A percentile compares a stretch with the other conserved stretches of the same genome.
These are phyloP conservation scores for Pascua sp. DNA, from an alignment of 1,284 basidiomycete genomes.

Conservation along the genomic window DNA sequence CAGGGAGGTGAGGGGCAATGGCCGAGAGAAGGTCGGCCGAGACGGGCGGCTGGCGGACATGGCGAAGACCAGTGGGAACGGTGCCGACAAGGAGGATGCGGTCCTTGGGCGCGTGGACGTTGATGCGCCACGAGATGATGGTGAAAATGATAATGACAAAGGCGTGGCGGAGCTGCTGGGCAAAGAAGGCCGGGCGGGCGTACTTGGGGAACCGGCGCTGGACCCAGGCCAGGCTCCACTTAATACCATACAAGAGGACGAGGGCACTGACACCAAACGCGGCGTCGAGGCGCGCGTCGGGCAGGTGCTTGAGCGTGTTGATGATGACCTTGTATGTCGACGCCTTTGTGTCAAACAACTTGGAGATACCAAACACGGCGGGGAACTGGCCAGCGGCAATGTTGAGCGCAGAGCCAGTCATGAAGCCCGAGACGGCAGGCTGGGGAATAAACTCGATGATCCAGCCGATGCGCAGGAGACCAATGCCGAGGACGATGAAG, in stretches of 20 bases:
- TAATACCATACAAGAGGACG: conserved; percentile 66
- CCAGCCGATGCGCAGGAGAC: conserved; percentile 89
- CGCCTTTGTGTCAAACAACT: conserved; percentile 72
- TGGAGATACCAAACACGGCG: conserved; percentile 73
- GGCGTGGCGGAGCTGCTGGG: conserved; percentile 77
- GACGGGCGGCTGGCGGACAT: conserved; percentile 72
- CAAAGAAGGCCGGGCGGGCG: conserved; percentile 82
- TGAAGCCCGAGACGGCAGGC: conserved; percentile 82
- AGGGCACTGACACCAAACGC: conserved; percentile 77
- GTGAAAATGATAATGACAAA: conserved; percentile 82
- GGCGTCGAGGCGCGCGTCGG: conserved; percentile 67
- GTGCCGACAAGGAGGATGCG: conserved; percentile 73
- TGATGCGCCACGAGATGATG: conserved; percentile 77
- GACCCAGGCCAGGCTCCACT: conserved; percentile 61
- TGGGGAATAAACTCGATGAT: conserved; percentile 83
- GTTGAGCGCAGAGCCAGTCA: conserved; percentile 77
- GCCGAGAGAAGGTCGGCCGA: conserved; percentile 63
- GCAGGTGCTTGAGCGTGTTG: conserved; percentile 79
- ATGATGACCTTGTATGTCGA: conserved; percentile 89
- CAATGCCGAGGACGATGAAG: conserved; percentile 87
- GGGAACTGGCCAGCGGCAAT: conserved; percentile 83
- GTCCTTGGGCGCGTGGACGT: conserved; percentile 67
- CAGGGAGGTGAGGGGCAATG: conserved; percentile 74
- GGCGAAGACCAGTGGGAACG: conserved; percentile 77
- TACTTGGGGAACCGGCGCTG: conserved; percentile 64